Conservation (phyloP, 768 basidiomycete species). For the Mycena vulgaris region DNA sequence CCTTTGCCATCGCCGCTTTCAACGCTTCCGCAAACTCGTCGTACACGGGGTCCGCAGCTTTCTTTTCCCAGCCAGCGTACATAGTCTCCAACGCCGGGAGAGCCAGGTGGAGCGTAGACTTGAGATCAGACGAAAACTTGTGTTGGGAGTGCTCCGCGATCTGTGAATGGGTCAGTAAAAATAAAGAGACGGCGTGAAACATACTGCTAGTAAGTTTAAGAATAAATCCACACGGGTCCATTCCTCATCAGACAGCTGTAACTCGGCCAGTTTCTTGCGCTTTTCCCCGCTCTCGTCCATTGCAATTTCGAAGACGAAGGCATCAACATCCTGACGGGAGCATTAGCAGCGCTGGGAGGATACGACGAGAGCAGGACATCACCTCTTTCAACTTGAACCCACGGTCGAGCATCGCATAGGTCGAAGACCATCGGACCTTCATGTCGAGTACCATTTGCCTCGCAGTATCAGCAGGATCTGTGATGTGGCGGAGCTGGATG, state of each 20-base stretch:
- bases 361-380: too few species aligned
- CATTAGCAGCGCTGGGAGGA: background rate
- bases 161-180: constrained; percentile 25
- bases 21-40: constrained; percentile 38
- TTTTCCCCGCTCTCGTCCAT: constrained; percentile 37
- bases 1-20: constrained; percentile 38
- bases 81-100: constrained; percentile 50
- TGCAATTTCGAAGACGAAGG: constrained; percentile 45
- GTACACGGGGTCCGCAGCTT: constrained; percentile 33
- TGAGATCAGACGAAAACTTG: constrained; percentile 46
- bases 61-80: constrained; percentile 47
- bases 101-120: constrained; percentile 44
- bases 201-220: constrained; percentile 37
- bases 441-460: constrained; percentile 43
- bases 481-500: constrained; percentile 27
- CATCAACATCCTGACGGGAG: background rate
- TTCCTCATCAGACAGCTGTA: constrained; percentile 38
- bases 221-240: constrained; percentile 42
- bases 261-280: constrained; percentile 28
- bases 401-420: constrained; percentile 42
- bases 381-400: constrained; percentile 38
- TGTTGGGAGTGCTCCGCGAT: constrained; percentile 50
- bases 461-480: background rate
- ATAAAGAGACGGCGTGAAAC: background rate
- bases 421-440: constrained; percentile 46